Base-by-base conservation (phyloP, 495 filamentous ascomycete genomes). In the Staphylotrichum longicolle region DNA sequence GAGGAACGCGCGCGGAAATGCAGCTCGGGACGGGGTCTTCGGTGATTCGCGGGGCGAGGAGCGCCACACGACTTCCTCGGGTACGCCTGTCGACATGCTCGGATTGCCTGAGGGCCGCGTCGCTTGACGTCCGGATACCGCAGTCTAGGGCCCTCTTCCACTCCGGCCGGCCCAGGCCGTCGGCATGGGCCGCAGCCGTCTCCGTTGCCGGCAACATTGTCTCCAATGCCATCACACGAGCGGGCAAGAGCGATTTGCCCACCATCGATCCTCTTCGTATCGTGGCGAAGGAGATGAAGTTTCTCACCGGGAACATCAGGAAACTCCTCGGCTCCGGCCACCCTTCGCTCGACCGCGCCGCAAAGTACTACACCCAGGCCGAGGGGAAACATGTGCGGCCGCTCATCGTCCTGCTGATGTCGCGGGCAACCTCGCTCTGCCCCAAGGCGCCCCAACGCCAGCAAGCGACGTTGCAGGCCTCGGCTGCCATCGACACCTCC, bases 381-480 rank as follows among this genome's bases (percentile, higher is more conserved):
- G 92, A 97, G 75, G 94, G 94, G 55, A 98, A 98, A 75, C 95
- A 97, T 73, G 88, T 98, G 64, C 89, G 94, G 63, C 94, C 94
- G 4, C 83, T 97, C 71, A 85, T 98, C 54, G 90, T 98, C 34
- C 82, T 98, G 52, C 85, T 98, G 58, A 97, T 98, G 94, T 93
- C 93, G 44, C 85, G 91, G 68, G 94, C 94, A 0, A 96, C 92
- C 3, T 86, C 90, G 15, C 76, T 88, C 65, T 85, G 88, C 58
- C 89, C 93, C 41, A 93, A 89, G 72, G 61, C 75, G 68, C 71
- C 77, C 66, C 56, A 76, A 68, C 62, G 70, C 48, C 65, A 68
- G 41, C 57, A 75, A 63, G 70, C 74, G n/a, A 70, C 72, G 2
- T 54, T 70, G 0, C 71, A 77, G 37, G 66, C 73, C 27, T 63